Evolutionary conservation across 768 basidiomycete species (phyloP), one percentile per base, ranked within the genome.

Genomic region (Russula griseocarnosa): DNA sequence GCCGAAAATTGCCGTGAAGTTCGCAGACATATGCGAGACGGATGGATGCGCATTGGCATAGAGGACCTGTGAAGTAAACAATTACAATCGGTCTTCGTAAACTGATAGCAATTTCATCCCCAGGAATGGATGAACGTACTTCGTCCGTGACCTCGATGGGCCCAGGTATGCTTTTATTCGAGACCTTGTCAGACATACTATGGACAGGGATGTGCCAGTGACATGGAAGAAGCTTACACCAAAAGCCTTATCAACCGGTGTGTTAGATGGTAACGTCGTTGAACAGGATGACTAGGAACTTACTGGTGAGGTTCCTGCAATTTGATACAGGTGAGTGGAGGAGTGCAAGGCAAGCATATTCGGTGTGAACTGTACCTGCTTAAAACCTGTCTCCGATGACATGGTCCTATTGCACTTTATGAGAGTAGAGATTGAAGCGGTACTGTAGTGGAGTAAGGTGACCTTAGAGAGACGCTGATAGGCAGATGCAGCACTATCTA

Each of bases 1-100:
- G 38, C 92, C 91, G 67, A 98, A 92, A 60, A 92, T 84, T 22
- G 87, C 83, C 42, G 92, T 82, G 74, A 99, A 98, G 36, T 92
- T 94, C 14, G 86, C 83, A 30, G 92, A 89, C 70, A 94, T 85
- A 74, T 98, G 95, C 58, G 90, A 90, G 80, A 94, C 81, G 59
- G 87, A 84, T 0, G 94, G 93, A 70, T 91, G 92, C 0, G 97
- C 96, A 79, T 98, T 98, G 71, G 94, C 94, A 70, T 79, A 86
- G 69, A 98, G 86, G 63, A 98, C 94, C 82, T 89, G 69, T 60
- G 50, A 13, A 5, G 44, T 44, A 24, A 24, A 40, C 16, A 24
- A 16, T 16, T 5, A 16, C 36, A 36, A 36, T 24, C 18, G 18
- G 14, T 38, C 22, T 52, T 34, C 55, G 58, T 61, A 26, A 60